Base-by-base conservation (phyloP, 306 rosid genomes). In the Rosa persica region DNA sequence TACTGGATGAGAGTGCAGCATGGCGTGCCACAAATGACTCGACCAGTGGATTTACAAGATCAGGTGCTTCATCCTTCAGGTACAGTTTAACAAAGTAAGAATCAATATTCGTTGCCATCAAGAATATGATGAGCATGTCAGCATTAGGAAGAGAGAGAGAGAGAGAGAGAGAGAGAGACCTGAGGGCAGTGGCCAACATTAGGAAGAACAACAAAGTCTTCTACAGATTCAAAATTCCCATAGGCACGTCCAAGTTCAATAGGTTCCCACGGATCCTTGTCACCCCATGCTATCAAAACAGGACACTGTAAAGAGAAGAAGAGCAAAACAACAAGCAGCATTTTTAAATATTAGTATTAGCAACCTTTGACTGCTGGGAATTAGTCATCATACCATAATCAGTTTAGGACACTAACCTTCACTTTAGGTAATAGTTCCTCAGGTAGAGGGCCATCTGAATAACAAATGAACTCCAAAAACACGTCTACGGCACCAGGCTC, bases 181-280 rank as follows among this genome's bases (percentile, higher is more conserved):
- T 94, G 97, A 68, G 98, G 98, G 86, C 98, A 94, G 72, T 94
- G 98, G n/a, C 98, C 97, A 81, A 90, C 97, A 80, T 90, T 87
- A 57, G 97, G 97, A 73, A 92, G 89, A 81, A 88, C 93, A 75
- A 94, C 68, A 22, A 92, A 94, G 80, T 89, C 97, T 88, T 94
- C 95, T 12, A 94, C 98, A 73, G 95, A 85, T 76, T 88, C 91
- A 73, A 92, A 92, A 51, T 84, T 85, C 72, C 71, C 22, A 38
- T 77, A 94, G 74, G 78, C 86, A 83, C 92, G 78, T 82, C 98
- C 98, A 72, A 90, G 85, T 67, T 92, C 93, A 55, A 94, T 78
- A 51, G 98, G 97, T 86, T 94, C 98, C 98, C 98, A 94, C 25
- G 98, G 98, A 87, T 94, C 98, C 87, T 92, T 94, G 85, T 92